Evolutionary conservation across 768 basidiomycete genomes (phyloP).

Genomic region (Lenzites betulinus): DNA sequence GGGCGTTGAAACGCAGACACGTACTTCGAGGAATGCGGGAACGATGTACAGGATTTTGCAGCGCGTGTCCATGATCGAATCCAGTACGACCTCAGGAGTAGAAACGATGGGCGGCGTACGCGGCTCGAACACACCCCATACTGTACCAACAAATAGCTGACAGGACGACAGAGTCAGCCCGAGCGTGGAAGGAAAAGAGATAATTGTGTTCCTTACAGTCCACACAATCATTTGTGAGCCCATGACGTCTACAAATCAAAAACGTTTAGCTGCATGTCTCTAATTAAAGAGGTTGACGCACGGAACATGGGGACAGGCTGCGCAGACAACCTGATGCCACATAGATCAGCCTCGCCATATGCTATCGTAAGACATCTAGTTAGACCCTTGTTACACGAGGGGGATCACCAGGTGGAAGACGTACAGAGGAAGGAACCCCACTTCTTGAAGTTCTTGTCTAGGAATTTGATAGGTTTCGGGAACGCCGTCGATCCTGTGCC

Average conservation of each 20-base stretch:
- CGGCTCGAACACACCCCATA: slow-evolving; percentile 30
- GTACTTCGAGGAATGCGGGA: slow-evolving; percentile 22
- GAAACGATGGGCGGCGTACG: slow-evolving; percentile 26
- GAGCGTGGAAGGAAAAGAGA: background rate
- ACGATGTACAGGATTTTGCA: slow-evolving; percentile 21
- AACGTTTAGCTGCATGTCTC: background rate
- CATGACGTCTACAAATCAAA: slow-evolving; percentile 2
- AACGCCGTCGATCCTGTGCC: slow-evolving; percentile 24
- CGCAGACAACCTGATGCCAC: slow-evolving; percentile 22
- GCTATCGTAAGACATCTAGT: slow-evolving; percentile 7
- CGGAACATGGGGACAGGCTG: slow-evolving; percentile 32
- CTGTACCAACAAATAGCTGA: slow-evolving; percentile 11
- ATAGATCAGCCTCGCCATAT: slow-evolving; percentile 24
- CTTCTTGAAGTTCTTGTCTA: slow-evolving; percentile 22
- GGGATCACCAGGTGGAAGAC: background rate
- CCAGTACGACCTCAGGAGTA: slow-evolving; percentile 20
- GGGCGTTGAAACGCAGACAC: background rate
- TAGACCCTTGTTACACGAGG: background rate
- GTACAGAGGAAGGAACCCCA: slow-evolving; percentile 18
- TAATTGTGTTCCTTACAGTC: slow-evolving; percentile 7
- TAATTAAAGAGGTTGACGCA: slow-evolving; percentile 6
- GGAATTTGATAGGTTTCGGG: slow-evolving; percentile 23
- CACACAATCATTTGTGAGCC: slow-evolving; percentile 16
- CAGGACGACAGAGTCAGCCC: background rate
- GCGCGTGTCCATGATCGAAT: slow-evolving; percentile 11